Evolutionary conservation across 805 yeast genomes (phyloP).

Genomic region (Candida caryicola): DNA sequence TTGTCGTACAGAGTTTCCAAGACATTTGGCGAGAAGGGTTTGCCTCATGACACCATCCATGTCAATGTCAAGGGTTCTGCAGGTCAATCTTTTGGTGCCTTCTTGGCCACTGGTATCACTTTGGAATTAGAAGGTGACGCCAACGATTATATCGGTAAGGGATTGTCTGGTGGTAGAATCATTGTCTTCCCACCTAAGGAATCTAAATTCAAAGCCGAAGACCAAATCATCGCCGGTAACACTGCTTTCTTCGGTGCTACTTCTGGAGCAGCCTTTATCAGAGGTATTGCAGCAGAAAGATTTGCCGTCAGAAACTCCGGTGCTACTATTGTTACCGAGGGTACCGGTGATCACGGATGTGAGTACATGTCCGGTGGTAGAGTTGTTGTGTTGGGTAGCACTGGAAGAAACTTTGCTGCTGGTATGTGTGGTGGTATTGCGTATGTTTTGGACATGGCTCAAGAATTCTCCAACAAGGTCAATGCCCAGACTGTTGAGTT

Average conservation of each 20-base stretch:
- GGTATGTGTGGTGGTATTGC: slow-evolving; percentile 99
- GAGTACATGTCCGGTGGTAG: slow-evolving; percentile 99
- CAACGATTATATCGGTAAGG: slow-evolving; percentile 97
- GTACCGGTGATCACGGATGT: slow-evolving; percentile 98
- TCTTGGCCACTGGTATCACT: slow-evolving; percentile 93
- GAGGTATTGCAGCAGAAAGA: slow-evolving; percentile 98
- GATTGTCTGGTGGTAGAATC: slow-evolving; percentile 91
- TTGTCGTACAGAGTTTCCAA: slow-evolving; percentile 91
- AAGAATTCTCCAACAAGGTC: slow-evolving; percentile 78
- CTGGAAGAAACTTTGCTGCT: slow-evolving; percentile 93
- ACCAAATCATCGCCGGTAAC: slow-evolving; percentile 94
- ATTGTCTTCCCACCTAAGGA: slow-evolving; percentile 88
- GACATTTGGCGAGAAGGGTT: slow-evolving; percentile 86
- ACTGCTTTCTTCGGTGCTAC: slow-evolving; percentile 98
- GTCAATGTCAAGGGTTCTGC: slow-evolving; percentile 91
- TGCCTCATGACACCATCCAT: slow-evolving; percentile 95
- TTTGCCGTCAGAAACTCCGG: slow-evolving; percentile 98
- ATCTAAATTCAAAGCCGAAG: slow-evolving; percentile 87
- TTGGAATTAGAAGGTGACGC: slow-evolving; percentile 96
- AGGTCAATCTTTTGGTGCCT: slow-evolving; percentile 98
- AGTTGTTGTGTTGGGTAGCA: slow-evolving; percentile 85
- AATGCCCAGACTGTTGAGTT: slow-evolving; percentile 82
- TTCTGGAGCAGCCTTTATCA: slow-evolving; percentile 86
- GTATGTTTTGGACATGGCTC: slow-evolving; percentile 92
- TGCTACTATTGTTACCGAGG: slow-evolving; percentile 94